phyloP scores from a whole-genome alignment of 2,329 filamentous ascomycete species.

The Rhynchosporium agropyri region DNA sequence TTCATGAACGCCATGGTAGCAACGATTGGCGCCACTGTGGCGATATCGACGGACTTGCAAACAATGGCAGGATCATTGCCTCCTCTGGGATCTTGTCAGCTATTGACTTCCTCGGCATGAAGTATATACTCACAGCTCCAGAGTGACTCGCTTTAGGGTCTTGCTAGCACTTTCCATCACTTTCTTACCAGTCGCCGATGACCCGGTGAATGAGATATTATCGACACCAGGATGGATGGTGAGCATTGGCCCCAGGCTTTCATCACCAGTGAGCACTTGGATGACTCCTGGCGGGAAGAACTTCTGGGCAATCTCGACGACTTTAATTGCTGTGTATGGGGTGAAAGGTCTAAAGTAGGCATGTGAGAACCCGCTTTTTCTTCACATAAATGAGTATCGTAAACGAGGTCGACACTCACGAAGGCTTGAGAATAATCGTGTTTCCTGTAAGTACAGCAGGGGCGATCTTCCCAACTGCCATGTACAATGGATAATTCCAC shows the following conservation, averaged over 20 bases:
- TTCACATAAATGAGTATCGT: not conserved
- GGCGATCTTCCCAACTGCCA: constrained; percentile 54
- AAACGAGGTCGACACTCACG: constrained; percentile 32
- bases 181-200: constrained; percentile 52
- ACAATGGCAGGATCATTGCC: constrained; percentile 59
- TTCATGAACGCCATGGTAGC: constrained; percentile 54
- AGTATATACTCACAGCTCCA: constrained; percentile 38
- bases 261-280: constrained; percentile 58
- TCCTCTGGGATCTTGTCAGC: constrained; percentile 39
- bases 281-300: constrained; percentile 58
- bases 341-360: constrained; percentile 48
- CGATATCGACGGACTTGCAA: constrained; percentile 55
- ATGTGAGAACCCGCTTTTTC: not conserved
- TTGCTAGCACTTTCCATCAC: constrained; percentile 54
- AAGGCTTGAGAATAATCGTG: constrained; percentile 60
- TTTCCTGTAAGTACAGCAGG: constrained; percentile 55
- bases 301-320: constrained; percentile 52
- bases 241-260: constrained; percentile 55
- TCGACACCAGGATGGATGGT: constrained; percentile 56
- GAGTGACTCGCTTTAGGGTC: constrained; percentile 50
- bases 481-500: constrained; percentile 59
- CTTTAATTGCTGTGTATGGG: constrained; percentile 54
- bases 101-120: not conserved
- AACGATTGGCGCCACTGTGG: constrained; percentile 48
- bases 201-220: constrained; percentile 63